Percentiles rank a stretch among this genome's conserved stretches.
These are phyloP conservation scores for Naganishia friedmannii DNA, from an alignment of 768 basidiomycete genomes.

Conservation along the genomic window DNA sequence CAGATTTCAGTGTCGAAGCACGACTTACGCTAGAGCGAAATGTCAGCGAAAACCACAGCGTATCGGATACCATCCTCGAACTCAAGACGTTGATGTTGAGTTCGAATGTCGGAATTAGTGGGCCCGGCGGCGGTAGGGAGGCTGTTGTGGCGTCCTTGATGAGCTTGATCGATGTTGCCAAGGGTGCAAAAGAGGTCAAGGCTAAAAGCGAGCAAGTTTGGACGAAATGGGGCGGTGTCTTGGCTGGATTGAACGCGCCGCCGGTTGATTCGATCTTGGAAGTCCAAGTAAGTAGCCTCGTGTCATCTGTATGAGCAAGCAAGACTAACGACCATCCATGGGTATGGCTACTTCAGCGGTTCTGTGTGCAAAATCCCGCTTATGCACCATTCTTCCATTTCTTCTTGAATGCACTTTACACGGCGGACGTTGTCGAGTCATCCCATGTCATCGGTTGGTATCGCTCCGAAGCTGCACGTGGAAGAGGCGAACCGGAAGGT, in stretches of 20 bases:
- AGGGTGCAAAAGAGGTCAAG: constrained; percentile 62
- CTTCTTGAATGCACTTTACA: constrained; percentile 80
- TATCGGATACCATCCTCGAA: constrained; percentile 90
- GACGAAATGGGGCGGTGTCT: constrained; percentile 75
- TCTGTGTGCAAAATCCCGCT: constrained; percentile 55
- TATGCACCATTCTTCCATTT: constrained; percentile 73
- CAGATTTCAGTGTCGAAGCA: constrained; percentile 49
- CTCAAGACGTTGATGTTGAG: constrained; percentile 96
- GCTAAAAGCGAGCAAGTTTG: constrained; percentile 65
- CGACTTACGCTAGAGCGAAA: constrained; percentile 83
- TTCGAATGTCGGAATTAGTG: constrained; percentile 74
- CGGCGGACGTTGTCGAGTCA: constrained; percentile 86
- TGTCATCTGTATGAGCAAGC: constrained; percentile 24
- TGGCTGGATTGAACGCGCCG: constrained; percentile 76
- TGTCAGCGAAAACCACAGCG: constrained; percentile 82
- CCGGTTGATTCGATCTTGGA: constrained; percentile 72
- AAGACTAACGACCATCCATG: not conserved
- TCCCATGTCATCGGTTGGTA: constrained; percentile 89
- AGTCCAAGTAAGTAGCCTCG: constrained; percentile 62
- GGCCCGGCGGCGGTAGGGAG: constrained; percentile 68
- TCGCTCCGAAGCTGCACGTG: constrained; percentile 53
- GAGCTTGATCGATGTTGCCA: constrained; percentile 64
- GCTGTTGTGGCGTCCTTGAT: constrained; percentile 84
- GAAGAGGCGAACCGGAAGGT: constrained; percentile 46
- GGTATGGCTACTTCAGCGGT: constrained; percentile 34